Percentiles rank a stretch among this genome's conserved stretches.
Conservation (phyloP, 2,329 filamentous ascomycete genomes). For the Trichoderma atroviride region DNA sequence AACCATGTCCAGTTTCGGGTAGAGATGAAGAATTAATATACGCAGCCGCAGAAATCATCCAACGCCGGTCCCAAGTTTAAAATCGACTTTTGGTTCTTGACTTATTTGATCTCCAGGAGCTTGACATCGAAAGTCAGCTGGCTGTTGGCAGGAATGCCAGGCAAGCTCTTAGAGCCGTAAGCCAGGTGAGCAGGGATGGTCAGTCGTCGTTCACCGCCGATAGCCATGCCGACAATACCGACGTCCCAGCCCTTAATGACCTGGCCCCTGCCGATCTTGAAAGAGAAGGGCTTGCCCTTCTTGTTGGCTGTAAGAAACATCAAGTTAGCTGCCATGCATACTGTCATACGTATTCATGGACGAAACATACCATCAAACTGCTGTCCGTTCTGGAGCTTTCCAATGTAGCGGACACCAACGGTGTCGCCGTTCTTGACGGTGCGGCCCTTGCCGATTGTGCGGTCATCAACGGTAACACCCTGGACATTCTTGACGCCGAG, state of each 20-base stretch:
- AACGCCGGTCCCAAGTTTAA: slow-evolving; percentile 23
- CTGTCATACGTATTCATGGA: not conserved
- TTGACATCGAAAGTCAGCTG: slow-evolving; percentile 91
- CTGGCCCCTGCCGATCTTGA: slow-evolving; percentile 91
- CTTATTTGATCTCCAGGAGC: slow-evolving; percentile 80
- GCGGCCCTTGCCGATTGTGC: slow-evolving; percentile 84
- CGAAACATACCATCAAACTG: slow-evolving; percentile 81
- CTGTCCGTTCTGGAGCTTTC: slow-evolving; percentile 92
- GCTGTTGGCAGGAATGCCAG: slow-evolving; percentile 90
- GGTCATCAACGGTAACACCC: slow-evolving; percentile 92
- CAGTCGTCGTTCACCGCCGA: slow-evolving; percentile 90
- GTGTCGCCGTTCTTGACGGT: slow-evolving; percentile 87
- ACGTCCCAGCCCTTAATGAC: slow-evolving; percentile 99
- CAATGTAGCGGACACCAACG: slow-evolving; percentile 95
- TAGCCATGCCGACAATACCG: slow-evolving; percentile 87
- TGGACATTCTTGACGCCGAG: slow-evolving; percentile 77
- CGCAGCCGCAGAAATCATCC: slow-evolving; percentile 24
- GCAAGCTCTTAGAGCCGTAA: slow-evolving; percentile 82
- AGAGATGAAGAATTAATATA: slow-evolving; percentile 24
- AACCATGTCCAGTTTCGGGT: slow-evolving; percentile 22
- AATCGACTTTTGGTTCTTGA: slow-evolving; percentile 2
- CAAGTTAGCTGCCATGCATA: slow-evolving; percentile 31
- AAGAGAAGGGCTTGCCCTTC: slow-evolving; percentile 95
- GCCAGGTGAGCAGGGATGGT: slow-evolving; percentile 84
- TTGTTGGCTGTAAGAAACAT: slow-evolving; percentile 73